A percentile compares a stretch with the other conserved stretches of the same genome.
These are phyloP conservation scores for Echium plantagineum DNA, from an alignment of 257 asterid species.

Conservation along the genomic window DNA sequence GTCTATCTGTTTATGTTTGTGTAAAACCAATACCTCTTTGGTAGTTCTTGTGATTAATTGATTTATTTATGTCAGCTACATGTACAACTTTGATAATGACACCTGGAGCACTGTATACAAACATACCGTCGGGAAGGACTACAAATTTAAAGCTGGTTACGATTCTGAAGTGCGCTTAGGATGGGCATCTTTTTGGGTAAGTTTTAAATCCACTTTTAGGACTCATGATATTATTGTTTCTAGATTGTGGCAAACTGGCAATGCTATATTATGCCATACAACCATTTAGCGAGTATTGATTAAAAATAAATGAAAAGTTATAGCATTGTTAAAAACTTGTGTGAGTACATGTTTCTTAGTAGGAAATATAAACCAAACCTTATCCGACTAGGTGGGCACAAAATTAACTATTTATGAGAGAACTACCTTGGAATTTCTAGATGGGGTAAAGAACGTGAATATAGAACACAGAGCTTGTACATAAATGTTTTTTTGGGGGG, in stretches of 20 bases:
- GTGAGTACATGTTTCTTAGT: no score
- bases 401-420: no score
- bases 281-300: background rate
- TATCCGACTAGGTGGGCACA: no score
- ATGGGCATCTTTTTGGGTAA: conserved; percentile 97
- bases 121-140: conserved; percentile 75
- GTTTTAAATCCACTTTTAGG: conserved; percentile 11
- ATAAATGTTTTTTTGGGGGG: no score
- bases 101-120: conserved; percentile 78
- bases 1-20: background rate
- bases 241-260: background rate
- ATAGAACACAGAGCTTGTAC: no score
- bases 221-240: no score
- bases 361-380: no score
- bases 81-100: conserved; percentile 67
- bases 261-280: background rate
- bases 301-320: no score
- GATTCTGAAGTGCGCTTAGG: conserved; percentile 87
- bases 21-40: background rate
- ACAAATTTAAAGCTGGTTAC: conserved; percentile 86
- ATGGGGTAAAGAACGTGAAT: no score
- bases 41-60: conserved; percentile 6
- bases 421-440: no score
- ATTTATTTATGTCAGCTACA: conserved; percentile 44
- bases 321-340: no score